Conservation (phyloP, 345 rosid species). For the Lenwebbia sp. region DNA sequence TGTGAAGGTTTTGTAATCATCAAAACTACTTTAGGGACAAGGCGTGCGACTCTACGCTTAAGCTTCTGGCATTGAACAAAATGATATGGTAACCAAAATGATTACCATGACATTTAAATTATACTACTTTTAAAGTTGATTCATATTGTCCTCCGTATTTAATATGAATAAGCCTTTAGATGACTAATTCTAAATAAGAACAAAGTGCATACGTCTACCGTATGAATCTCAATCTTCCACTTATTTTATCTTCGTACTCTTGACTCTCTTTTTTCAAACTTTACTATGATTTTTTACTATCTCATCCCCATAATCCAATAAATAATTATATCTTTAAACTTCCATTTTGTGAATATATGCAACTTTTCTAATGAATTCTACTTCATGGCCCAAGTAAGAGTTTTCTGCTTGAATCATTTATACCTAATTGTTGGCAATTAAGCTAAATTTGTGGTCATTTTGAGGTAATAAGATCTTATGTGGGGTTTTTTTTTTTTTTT, state of each 20-base stretch:
- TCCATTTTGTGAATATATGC: neutral
- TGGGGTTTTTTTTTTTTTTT: neutral
- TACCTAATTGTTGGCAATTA: neutral
- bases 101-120: neutral
- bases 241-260: neutral
- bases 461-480: neutral
- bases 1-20: neutral
- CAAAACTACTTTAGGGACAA: neutral
- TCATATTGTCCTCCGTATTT: neutral
- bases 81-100: neutral
- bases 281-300: neutral
- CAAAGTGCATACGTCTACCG: neutral
- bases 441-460: neutral
- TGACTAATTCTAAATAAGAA: neutral
- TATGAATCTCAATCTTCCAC: neutral
- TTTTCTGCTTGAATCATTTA: neutral
- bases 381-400: neutral
- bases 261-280: neutral
- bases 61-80: neutral
- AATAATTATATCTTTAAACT: neutral
- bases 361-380: neutral
- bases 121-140: neutral
- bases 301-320: neutral
- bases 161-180: neutral
- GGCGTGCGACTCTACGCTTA: neutral